Base-by-base conservation (phyloP, 1,284 basidiomycete species). In the Ceratobasidium theobromae region DNA sequence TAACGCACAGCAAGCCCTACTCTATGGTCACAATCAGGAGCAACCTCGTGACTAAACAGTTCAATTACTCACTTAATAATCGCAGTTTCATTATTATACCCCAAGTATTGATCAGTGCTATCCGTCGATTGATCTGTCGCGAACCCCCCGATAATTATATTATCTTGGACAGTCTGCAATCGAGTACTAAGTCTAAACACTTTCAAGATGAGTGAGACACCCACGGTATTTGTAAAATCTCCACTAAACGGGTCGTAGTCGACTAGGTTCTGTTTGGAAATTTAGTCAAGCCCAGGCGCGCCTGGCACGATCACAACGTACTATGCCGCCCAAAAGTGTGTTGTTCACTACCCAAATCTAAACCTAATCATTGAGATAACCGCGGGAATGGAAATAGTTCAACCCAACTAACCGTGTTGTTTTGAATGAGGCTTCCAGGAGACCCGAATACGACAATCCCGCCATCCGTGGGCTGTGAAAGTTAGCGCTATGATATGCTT, bases 181-280 rank as follows among this genome's bases (percentile, higher is more conserved):
- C 18, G 6, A 12, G 18, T 27, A 51, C 4, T 12, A 51, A 27
- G 4, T 5, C 23, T 25, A 51, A 8, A 6, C 9, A 9, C 28
- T n/a, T n/a, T n/a, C n/a, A n/a, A 9, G 23, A 45, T 21, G 9
- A 51, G 23, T 23, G 23, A 51, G 43, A 46, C 43, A 23, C 48
- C 6, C 27, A 51, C 76, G 6, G 86, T 86, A 40, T 83, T 81
- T 0, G 81, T 81, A 74, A 83, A 95, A 74, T 91, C 79, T 0
- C 91, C 92, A n/a, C 73, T 72, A 79, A 82, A 93, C 0, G 93
- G 91, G 3, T 79, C 73, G 66, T 86, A 85, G 72, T 94, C 91
- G 11, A 94, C 92, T 80, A 93, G 74, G 71, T 89, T 90, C 48
- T 51, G 48, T 51, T 30, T n/a, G 6, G 18, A 45, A 11, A 6